Conservation (phyloP, 257 asterid species). For the Nicotiana knightiana region DNA sequence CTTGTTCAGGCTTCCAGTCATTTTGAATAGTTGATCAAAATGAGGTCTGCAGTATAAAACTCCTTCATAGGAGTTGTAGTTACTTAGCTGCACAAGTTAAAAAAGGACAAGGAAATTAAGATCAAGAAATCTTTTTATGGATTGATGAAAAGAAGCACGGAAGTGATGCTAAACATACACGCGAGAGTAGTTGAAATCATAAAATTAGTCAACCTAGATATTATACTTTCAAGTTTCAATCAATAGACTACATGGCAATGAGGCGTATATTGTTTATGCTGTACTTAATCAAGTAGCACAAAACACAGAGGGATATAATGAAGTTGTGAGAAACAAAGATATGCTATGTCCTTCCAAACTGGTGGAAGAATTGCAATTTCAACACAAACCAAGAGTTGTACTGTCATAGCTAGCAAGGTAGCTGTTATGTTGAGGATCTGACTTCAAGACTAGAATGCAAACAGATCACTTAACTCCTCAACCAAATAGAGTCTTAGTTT, state of each 20-base stretch:
- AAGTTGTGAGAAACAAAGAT: neutral
- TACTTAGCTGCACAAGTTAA: conserved; percentile 51
- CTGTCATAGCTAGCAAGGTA: neutral
- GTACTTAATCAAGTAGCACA: neutral
- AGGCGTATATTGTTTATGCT: neutral
- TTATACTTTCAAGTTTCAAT: no score
- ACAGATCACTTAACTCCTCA: neutral
- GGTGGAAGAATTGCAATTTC: neutral
- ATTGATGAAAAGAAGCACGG: neutral
- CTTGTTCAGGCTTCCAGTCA: conserved; percentile 84
- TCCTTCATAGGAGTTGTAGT: conserved; percentile 69
- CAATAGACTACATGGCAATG: neutral
- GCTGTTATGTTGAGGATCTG: neutral
- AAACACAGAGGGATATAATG: neutral
- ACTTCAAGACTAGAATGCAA: neutral
- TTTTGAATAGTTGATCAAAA: conserved; percentile 73
- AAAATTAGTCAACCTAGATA: neutral
- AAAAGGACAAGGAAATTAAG: neutral
- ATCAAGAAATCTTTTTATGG: neutral
- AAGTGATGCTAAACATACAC: neutral
- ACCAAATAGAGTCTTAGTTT: neutral
- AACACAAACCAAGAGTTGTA: neutral
- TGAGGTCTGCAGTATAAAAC: conserved; percentile 82
- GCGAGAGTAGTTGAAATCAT: neutral
- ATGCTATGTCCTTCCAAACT: neutral